Percentiles rank a stretch among this genome's conserved stretches.
Evolutionary conservation across 805 yeast species (phyloP).

Genomic region (Lipomyces starkeyi): DNA sequence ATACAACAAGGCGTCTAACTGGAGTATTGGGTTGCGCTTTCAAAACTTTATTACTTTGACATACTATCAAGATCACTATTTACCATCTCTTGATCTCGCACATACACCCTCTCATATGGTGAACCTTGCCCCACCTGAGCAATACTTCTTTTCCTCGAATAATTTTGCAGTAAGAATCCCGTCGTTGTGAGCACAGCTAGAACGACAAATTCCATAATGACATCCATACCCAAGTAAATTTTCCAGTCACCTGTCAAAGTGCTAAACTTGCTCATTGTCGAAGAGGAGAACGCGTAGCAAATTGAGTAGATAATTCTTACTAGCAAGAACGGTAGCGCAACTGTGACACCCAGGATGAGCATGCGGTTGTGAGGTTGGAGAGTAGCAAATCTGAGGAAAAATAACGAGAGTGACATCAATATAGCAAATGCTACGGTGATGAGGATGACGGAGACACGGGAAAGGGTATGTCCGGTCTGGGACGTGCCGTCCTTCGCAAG

Average conservation of each 20-base stretch:
- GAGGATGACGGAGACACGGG: neutral
- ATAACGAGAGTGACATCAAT: neutral
- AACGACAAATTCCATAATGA: slow-evolving; percentile 13
- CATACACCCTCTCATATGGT: too few relatives aligned
- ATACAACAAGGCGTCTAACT: too few relatives aligned
- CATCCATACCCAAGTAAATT: slow-evolving; percentile 21
- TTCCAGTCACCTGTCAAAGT: slow-evolving; percentile 14
- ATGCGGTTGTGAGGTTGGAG: neutral
- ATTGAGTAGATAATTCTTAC: slow-evolving; percentile 16
- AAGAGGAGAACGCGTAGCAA: slow-evolving; percentile 7
- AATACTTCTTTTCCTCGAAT: too few relatives aligned
- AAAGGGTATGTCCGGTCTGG: neutral
- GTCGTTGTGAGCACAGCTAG: neutral
- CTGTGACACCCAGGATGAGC: neutral
- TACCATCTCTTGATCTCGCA: too few relatives aligned
- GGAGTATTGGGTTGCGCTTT: too few relatives aligned
- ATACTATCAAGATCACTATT: too few relatives aligned
- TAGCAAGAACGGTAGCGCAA: slow-evolving; percentile 13
- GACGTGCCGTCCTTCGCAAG: neutral
- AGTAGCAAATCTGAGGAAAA: neutral
- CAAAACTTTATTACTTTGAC: too few relatives aligned
- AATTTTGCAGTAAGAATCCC: slow-evolving; percentile 6
- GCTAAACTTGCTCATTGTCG: neutral
- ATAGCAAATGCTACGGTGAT: neutral
- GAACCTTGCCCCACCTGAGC: too few relatives aligned